These are phyloP conservation scores for Protomyces pachydermus DNA, from an alignment of 1,139 yeast species.

Conservation along the genomic window DNA sequence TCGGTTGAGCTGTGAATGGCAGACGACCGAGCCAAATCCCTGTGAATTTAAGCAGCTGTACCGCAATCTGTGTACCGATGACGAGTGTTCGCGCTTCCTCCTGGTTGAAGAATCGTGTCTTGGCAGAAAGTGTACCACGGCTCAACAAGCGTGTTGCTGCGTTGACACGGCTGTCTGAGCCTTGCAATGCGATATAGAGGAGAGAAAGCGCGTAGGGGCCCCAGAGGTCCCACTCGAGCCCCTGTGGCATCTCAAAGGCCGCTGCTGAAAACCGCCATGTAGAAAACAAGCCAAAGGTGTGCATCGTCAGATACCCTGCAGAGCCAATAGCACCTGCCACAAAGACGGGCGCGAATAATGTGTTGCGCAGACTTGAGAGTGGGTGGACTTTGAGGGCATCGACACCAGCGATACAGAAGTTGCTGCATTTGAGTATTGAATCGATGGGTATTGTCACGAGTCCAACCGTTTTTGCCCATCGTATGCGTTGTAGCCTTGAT, in stretches of 20 bases:
- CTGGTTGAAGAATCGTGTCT: constrained; percentile 9
- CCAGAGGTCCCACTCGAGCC: constrained; percentile 16
- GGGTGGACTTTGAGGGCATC: constrained; percentile 16
- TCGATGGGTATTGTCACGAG: constrained; percentile 14
- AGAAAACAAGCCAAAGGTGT: constrained; percentile 13
- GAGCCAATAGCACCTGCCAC: constrained; percentile 19
- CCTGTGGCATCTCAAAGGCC: constrained; percentile 2
- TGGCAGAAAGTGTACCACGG: constrained; percentile 2
- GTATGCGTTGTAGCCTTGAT: not conserved
- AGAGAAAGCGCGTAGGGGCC: constrained; percentile 15
- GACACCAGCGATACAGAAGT: constrained; percentile 12
- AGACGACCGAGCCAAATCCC: constrained; percentile 20
- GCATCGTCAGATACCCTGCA: constrained; percentile 16
- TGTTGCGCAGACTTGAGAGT: constrained; percentile 13
- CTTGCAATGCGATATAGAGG: constrained; percentile 12
- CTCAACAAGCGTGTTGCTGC: constrained; percentile 5
- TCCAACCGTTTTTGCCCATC: not conserved
- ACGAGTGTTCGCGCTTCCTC: constrained; percentile 19
- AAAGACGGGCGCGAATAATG: constrained; percentile 17
- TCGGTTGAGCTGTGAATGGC: not conserved
- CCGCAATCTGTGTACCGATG: constrained; percentile 1
- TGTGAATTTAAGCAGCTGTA: not conserved
- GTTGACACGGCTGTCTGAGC: constrained; percentile 14
- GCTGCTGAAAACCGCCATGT: constrained; percentile 1
- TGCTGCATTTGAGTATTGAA: constrained; percentile 7